Percentiles rank a stretch among this genome's conserved stretches.
Conservation (phyloP, 495 filamentous ascomycete species). For the Hyphodiscus hymeniophilus region DNA sequence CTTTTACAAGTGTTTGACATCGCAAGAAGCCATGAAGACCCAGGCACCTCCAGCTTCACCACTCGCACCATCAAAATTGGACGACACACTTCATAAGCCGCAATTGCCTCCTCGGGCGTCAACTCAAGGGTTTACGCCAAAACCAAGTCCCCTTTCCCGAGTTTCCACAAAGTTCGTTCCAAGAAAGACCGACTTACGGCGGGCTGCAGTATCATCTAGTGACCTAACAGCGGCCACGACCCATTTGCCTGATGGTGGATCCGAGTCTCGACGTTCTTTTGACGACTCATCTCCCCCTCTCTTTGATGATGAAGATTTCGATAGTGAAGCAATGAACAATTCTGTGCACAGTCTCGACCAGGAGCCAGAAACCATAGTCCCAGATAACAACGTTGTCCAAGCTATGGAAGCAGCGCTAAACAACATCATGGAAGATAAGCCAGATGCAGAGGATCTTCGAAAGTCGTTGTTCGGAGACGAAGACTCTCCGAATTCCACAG, state of each 20-base stretch:
- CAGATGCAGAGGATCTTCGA: slow-evolving; percentile 53
- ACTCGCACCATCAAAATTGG: slow-evolving; percentile 7
- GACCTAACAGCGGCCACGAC: slow-evolving; percentile 27
- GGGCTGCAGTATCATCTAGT: slow-evolving; percentile 32
- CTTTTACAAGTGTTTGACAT: slow-evolving; percentile 90
- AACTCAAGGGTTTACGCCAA: slow-evolving; percentile 18
- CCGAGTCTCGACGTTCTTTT: slow-evolving; percentile 32
- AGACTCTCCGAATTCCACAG: slow-evolving; percentile 38
- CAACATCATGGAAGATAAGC: slow-evolving; percentile 80
- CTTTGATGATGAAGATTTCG: slow-evolving; percentile 48
- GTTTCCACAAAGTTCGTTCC: slow-evolving; percentile 15
- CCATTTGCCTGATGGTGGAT: slow-evolving; percentile 26
- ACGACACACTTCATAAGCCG: slow-evolving; percentile 4
- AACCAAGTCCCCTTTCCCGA: slow-evolving; percentile 28
- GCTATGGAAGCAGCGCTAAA: slow-evolving; percentile 94
- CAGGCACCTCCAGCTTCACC: slow-evolving; percentile 18
- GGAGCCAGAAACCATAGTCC: slow-evolving; percentile 25
- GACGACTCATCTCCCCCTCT: slow-evolving; percentile 33
- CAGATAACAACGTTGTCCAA: slow-evolving; percentile 62
- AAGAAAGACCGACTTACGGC: slow-evolving; percentile 15
- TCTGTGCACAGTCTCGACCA: slow-evolving; percentile 47
- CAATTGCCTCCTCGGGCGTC: slow-evolving; percentile 11
- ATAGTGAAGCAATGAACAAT: slow-evolving; percentile 41
- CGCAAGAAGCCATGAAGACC: slow-evolving; percentile 64
- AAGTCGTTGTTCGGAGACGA: slow-evolving; percentile 46